Conservation (phyloP, 1,139 yeast genomes). For the Blastobotrys niveus region DNA sequence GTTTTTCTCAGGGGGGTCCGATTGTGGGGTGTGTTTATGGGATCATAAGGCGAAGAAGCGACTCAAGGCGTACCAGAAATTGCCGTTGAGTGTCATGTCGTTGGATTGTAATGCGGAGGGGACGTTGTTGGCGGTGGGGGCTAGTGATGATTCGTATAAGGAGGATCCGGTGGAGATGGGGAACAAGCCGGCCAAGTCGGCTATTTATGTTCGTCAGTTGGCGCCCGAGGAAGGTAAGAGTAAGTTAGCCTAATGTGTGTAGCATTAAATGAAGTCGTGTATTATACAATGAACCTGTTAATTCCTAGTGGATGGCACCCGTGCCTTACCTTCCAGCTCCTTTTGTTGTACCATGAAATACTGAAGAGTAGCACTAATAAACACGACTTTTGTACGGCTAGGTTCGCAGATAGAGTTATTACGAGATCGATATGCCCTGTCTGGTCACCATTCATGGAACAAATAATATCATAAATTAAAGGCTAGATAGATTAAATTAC, state of each 20-base stretch:
- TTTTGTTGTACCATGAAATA: no score
- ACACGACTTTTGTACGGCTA: no score
- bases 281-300: not conserved
- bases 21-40: constrained; percentile 74
- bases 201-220: constrained; percentile 20
- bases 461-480: no score
- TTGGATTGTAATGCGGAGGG: constrained; percentile 35
- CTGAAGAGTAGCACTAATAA: no score
- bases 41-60: constrained; percentile 59
- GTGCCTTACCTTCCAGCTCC: no score
- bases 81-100: constrained; percentile 47
- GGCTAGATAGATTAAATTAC: no score
- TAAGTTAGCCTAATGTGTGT: constrained; percentile 1
- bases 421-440: no score
- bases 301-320: no score
- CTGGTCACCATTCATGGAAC: no score
- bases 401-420: no score
- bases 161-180: constrained; percentile 24
- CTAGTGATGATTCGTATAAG: constrained; percentile 28
- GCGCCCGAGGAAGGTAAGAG: constrained; percentile 15
- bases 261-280: no score
- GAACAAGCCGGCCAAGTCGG: constrained; percentile 19
- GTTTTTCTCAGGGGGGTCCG: constrained; percentile 75
- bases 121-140: constrained; percentile 47
- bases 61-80: constrained; percentile 51